phyloP scores from a whole-genome alignment of 2,329 filamentous ascomycete species.

The Penicillium digitatum region DNA sequence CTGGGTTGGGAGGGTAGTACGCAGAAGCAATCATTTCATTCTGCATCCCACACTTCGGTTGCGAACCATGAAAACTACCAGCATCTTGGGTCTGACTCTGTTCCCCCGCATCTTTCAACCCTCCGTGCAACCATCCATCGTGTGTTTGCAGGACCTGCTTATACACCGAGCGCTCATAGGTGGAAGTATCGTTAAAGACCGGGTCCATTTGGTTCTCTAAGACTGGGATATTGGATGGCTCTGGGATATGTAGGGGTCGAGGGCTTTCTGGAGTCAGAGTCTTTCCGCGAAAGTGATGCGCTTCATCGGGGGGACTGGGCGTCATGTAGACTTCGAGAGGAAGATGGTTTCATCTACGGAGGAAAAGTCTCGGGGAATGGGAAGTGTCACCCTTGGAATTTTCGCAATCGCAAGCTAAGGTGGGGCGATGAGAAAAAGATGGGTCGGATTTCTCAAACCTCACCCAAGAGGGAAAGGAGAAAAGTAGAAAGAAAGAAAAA shows the following conservation, averaged over 20 bases:
- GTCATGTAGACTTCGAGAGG: slow-evolving; percentile 49
- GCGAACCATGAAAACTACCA: slow-evolving; percentile 34
- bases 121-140: slow-evolving; percentile 18
- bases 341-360: slow-evolving; percentile 41
- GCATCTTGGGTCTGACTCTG: slow-evolving; percentile 22
- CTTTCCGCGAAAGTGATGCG: slow-evolving; percentile 59
- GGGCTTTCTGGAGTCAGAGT: slow-evolving; percentile 67
- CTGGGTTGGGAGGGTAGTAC: slow-evolving; percentile 25
- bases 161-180: slow-evolving; percentile 48
- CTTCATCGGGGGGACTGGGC: slow-evolving; percentile 47
- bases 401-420: slow-evolving; percentile 37
- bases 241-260: slow-evolving; percentile 64
- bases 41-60: slow-evolving; percentile 19
- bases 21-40: slow-evolving; percentile 29
- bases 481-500: slow-evolving; percentile 2
- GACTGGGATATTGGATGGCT: slow-evolving; percentile 65
- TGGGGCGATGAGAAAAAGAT: slow-evolving; percentile 37
- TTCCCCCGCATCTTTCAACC: slow-evolving; percentile 10
- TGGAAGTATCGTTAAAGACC: slow-evolving; percentile 63
- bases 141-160: slow-evolving; percentile 12
- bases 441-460: slow-evolving; percentile 20
- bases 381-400: slow-evolving; percentile 17
- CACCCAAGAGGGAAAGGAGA: slow-evolving; percentile 13
- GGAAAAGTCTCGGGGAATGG: not conserved
- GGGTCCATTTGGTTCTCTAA: slow-evolving; percentile 70